Evolutionary conservation across 148 eudicot species (phyloP), one percentile per base, ranked within the genome.

Genomic region (Chenopodium quinoa): DNA sequence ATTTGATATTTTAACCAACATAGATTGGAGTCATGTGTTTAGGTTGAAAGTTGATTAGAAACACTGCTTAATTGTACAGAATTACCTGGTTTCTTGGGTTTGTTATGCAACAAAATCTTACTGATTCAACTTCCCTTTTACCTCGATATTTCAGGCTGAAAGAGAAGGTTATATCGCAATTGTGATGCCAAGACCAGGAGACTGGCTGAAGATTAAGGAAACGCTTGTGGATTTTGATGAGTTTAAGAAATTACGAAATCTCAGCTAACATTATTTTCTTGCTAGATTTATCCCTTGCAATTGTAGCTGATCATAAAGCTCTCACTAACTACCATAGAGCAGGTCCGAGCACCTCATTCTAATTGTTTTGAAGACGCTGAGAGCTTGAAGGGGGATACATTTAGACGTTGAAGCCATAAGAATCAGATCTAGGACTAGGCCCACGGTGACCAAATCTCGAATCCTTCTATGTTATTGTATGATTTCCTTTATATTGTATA

Each of bases 121-220:
- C 22, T 58, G 6, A 71, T 40, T 20, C 29, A 44, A 32, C 47
- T 31, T 75, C 9, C 72, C 37, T 47, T 79, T 48, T 46, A 56
- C 58, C 78, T 25, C 72, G 5, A 37, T 34, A 25, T 70, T 83
- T 81, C 90, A 95, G 97, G 93, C 97, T 56, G 91, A 95, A 52
- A 91, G 98, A 86, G 98, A 95, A 70, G 98, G 98, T 80, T 95
- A 91, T 70, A 87, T 95, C 54, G 98, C 97, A 9, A 92, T 95
- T 63, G 84, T 93, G 4, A 92, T 92, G 97, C 98, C 98, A 70
- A 95, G 65, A 84, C 97, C 94, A 16, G 85, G 84, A 74, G 98
- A 95, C 80, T 95, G 98, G 98, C 89, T 88, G 29, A 93, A 95
- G 85, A 77, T 75, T 63, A 92, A 92, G 90, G 89, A 88, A 79